Base-by-base conservation (phyloP, 352 stramenopile species). In the Pythium plurisporium region DNA sequence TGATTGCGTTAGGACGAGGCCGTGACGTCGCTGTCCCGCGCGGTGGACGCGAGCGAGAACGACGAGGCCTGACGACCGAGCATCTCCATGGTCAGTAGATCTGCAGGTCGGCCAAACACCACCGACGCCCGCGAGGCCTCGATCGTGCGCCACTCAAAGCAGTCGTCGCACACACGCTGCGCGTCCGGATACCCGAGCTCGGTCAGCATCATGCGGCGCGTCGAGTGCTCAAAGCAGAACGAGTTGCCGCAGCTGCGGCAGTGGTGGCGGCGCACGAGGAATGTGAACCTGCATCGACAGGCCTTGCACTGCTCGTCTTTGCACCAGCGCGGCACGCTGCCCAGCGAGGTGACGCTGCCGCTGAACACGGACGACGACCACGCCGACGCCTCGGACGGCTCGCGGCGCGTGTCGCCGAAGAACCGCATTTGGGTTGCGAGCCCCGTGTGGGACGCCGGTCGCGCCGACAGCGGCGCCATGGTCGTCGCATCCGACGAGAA, bases 211-310 rank as follows among this genome's bases (percentile, higher is more conserved):
- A 92, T 48, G 54, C 83, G 82, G 11, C 82, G 70, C 22, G 78
- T 89, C 59, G 82, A 92, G 70, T 93, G 83, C 54, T 92, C 82
- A 42, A 77, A 91, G 69, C 85, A 95, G 53, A 92, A 95, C 59
- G 82, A 91, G 55, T 89, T 73, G 31, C 82, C 82, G 55, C 85
- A 95, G 61, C 74, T 77, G 34, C 85, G 85, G 53, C 85, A 95
- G 62, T 95, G 83, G 64, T 95, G 85, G 25, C 85, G 85, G 33
- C 84, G 77, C 43, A 70, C 72, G 17, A 94, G 67, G 38, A 91
- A 61, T 29, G 70, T 74, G 45, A 94, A 94, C 25, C 73, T 70
- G 64, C 81, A 90, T 30, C 76, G 40, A 60, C 84, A 94, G 47
- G 86, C 80, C 20, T 74, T 73, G 67, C 84, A 94, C 36, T 65